Conservation (phyloP, 345 rosid genomes). For the Lepidium didymum region DNA sequence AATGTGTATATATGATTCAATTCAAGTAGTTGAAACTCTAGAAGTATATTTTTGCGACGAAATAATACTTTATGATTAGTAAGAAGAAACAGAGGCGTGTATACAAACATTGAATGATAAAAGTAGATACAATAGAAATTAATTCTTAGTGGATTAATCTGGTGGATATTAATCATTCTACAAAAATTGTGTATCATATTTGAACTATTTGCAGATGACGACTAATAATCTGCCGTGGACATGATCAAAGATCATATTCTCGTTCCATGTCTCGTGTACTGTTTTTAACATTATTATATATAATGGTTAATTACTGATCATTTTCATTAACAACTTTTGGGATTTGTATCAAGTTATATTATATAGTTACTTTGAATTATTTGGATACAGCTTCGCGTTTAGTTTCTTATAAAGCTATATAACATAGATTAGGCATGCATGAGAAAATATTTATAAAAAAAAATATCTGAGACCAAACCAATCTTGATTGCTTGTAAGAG, state of each 20-base stretch:
- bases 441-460: slow-evolving; percentile 4
- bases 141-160: too few relatives aligned
- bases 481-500: slow-evolving; percentile 2
- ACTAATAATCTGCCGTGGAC: slow-evolving; percentile 1
- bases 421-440: slow-evolving; percentile 7
- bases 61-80: too few relatives aligned
- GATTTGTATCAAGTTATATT: not conserved
- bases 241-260: not conserved
- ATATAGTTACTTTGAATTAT: slow-evolving; percentile 18
- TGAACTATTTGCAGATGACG: not conserved
- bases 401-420: not conserved
- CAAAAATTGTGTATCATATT: not conserved
- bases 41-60: too few relatives aligned
- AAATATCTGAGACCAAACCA: slow-evolving; percentile 20
- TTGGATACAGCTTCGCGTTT: slow-evolving; percentile 14
- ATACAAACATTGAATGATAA: too few relatives aligned
- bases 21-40: not conserved
- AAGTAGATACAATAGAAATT: too few relatives aligned
- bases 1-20: not conserved
- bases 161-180: not conserved
- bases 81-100: too few relatives aligned
- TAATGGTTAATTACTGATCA: not conserved
- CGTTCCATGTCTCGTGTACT: too few relatives aligned
- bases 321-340: not conserved
- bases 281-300: too few relatives aligned